phyloP scores from a whole-genome alignment of 345 rosid species.

The Rhodamnia rubescens region DNA sequence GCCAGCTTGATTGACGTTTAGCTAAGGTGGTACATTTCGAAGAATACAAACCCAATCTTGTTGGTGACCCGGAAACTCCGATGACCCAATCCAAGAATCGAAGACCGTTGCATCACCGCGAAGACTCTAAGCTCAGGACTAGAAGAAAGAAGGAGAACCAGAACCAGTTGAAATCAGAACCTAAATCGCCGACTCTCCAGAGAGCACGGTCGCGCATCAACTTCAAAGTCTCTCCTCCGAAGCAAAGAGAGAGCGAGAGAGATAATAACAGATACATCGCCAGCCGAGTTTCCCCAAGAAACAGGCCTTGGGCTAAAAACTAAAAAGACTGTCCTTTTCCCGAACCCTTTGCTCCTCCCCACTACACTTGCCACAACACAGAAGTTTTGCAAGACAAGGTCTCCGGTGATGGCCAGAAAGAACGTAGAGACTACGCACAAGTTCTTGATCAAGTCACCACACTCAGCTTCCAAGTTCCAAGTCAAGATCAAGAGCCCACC shows the following conservation, averaged over 20 bases:
- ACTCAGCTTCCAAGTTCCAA: conserved; percentile 47
- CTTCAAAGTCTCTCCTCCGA: conserved; percentile 74
- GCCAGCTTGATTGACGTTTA: too few relatives aligned
- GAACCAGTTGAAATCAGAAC: conserved; percentile 27
- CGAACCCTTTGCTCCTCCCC: conserved; percentile 70
- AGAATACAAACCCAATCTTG: conserved; percentile 10
- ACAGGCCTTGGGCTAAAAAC: conserved; percentile 79
- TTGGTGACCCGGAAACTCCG: conserved; percentile 73
- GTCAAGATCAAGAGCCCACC: conserved; percentile 75
- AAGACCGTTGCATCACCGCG: conserved; percentile 15
- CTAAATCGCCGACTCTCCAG: conserved; percentile 43
- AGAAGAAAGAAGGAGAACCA: conserved; percentile 81
- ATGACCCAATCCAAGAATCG: conserved; percentile 27
- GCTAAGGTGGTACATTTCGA: too few relatives aligned
- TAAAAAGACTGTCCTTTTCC: conserved; percentile 72
- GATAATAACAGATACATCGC: conserved; percentile 36
- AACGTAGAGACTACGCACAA: conserved; percentile 56
- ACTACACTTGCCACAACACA: conserved; percentile 22
- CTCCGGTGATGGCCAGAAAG: conserved; percentile 50
- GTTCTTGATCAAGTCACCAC: conserved; percentile 81
- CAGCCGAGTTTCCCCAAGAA: conserved; percentile 78
- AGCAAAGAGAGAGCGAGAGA: conserved; percentile 30
- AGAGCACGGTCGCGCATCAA: conserved; percentile 73
- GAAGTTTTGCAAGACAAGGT: conserved; percentile 66
- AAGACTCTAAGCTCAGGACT: conserved; percentile 47